A percentile compares a stretch with the other conserved stretches of the same genome.
Evolutionary conservation across 257 asterid species (phyloP).

Genomic region (Jacaranda mimosifolia): DNA sequence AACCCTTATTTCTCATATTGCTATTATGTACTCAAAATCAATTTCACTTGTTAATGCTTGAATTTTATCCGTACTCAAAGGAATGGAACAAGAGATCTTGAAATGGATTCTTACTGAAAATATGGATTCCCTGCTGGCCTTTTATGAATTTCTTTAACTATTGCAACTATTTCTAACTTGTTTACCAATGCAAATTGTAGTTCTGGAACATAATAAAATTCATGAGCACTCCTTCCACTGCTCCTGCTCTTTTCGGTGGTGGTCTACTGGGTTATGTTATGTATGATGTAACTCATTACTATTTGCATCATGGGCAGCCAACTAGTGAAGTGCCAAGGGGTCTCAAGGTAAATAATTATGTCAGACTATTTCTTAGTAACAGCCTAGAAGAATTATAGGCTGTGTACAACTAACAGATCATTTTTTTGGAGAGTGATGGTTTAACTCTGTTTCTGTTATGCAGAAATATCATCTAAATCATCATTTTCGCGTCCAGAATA

Average conservation of each 20-base stretch:
- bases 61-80: too few species aligned
- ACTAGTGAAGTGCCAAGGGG: conserved; percentile 47
- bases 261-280: conserved; percentile 72
- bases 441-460: neutral
- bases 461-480: conserved; percentile 86
- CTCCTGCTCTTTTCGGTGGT: conserved; percentile 74
- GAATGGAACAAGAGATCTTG: too few species aligned
- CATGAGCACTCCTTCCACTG: conserved; percentile 52
- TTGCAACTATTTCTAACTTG: neutral
- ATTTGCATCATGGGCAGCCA: conserved; percentile 83
- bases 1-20: too few species aligned
- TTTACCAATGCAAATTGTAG: conserved; percentile 48
- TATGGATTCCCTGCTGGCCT: neutral
- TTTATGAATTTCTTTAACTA: too few species aligned
- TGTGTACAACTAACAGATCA: too few species aligned
- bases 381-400: neutral
- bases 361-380: too few species aligned
- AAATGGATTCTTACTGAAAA: too few species aligned
- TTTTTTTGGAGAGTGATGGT: too few species aligned
- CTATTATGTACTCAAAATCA: too few species aligned
- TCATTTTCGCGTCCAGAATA: conserved; percentile 71
- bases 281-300: conserved; percentile 86
- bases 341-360: conserved; percentile 63
- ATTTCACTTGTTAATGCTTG: too few species aligned
- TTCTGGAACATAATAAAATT: conserved; percentile 64